Percentiles rank a stretch among this genome's conserved stretches.
Conservation (phyloP, 768 basidiomycete genomes). For the Boletus patriciae region DNA sequence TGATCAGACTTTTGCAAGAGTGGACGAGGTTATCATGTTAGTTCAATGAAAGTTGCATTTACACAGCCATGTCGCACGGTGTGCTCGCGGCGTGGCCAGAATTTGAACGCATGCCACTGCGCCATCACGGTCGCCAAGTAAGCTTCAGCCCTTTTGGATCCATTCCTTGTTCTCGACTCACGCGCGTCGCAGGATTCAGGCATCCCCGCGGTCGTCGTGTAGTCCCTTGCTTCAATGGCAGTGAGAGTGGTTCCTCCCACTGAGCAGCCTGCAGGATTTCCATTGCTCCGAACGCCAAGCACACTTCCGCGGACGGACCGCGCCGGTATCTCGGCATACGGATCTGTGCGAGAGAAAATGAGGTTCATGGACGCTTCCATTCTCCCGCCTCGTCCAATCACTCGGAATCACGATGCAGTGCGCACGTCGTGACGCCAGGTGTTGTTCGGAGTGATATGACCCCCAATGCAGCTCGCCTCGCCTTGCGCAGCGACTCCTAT, state of each 20-base stretch:
- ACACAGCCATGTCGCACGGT: constrained; percentile 12
- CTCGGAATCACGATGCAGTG: constrained; percentile 17
- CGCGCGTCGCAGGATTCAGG: background rate
- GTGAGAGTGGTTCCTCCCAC: background rate
- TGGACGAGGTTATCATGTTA: background rate
- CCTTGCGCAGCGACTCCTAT: constrained; percentile 7
- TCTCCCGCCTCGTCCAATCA: background rate
- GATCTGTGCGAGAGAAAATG: background rate
- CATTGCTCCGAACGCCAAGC: background rate
- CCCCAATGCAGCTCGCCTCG: constrained; percentile 22
- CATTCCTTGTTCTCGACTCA: background rate
- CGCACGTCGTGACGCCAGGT: constrained; percentile 3
- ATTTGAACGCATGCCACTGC: background rate
- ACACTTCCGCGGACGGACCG: constrained; percentile 4
- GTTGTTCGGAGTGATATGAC: background rate
- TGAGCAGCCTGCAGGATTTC: background rate
- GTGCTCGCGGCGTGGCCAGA: constrained; percentile 21
- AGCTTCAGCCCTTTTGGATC: background rate
- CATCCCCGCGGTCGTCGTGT: background rate
- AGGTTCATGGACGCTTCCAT: constrained; percentile 18
- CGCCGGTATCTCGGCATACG: background rate
- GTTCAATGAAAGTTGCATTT: constrained; percentile 6
- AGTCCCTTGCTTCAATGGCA: too few species aligned
- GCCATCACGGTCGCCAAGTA: background rate
- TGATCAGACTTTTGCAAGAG: background rate